Conservation (phyloP, 768 basidiomycete genomes). For the Tricholoma hemisulphureum region DNA sequence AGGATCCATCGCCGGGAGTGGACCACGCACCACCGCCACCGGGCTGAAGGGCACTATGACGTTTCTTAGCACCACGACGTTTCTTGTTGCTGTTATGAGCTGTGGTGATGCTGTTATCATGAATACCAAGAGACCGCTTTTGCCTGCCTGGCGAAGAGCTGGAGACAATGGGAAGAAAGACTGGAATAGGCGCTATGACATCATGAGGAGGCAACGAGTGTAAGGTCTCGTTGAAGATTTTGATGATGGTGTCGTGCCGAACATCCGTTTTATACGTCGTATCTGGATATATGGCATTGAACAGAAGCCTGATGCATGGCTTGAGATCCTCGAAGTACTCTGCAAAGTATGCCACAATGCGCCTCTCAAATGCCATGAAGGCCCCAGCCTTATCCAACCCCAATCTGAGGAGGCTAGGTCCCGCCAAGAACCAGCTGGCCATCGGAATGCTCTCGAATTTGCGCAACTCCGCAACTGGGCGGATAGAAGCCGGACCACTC, state of each 20-base stretch:
- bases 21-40: too few relatives aligned
- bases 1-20: too few relatives aligned
- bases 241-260: neutral
- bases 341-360: neutral
- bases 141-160: neutral
- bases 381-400: neutral
- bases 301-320: neutral
- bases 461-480: neutral
- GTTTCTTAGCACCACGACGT: too few relatives aligned
- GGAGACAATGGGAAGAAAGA: neutral
- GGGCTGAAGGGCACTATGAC: too few relatives aligned
- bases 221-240: neutral
- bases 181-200: too few relatives aligned
- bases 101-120: neutral
- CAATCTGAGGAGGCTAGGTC: neutral
- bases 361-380: neutral
- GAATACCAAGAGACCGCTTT: neutral
- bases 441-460: neutral
- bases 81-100: too few relatives aligned
- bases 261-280: neutral
- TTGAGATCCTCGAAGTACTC: neutral
- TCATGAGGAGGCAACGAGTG: neutral
- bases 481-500: neutral
- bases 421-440: neutral
- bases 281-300: neutral